Evolutionary conservation across 768 basidiomycete species (phyloP), one percentile per base, ranked within the genome.

Genomic region (Favolaschia claudopus): DNA sequence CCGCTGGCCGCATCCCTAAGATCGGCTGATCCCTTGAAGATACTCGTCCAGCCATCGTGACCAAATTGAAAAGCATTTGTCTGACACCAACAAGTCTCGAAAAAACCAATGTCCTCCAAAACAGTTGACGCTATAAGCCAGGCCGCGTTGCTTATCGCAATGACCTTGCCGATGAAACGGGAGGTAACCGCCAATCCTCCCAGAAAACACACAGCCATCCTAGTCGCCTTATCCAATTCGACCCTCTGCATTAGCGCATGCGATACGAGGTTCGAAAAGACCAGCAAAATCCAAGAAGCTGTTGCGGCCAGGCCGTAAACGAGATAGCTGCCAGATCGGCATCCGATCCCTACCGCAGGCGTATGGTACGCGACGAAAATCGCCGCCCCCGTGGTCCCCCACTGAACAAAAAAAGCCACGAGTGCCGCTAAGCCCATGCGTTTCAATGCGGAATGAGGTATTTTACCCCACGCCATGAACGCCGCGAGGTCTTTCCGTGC

Each of bases 291-390:
- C 75, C 75, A 76, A 17, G 67, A 67, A 0, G 38, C 0, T 1
- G 71, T 76, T 2, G 75, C 71, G 5, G 67, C 3, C 10, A 43
- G 3, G 6, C 70, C 74, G 12, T 75, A 76, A 15, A 67, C 42
- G 32, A 74, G 22, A 49, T 73, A 75, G 4, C 65, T 61, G 0
- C 73, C 64, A 3, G 75, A 75, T 44, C 73, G 74, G 28, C 75
- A 76, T 22, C 75, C 74, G 5, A 76, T 33, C 19, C 71, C 69
- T 2, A 62, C 34, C 2, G 55, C 48, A 1, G 75, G 74, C 57
- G 51, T 59, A 6, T 6, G 17, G 58, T 52, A 70, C 15, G 54
- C 59, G 7, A 56, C 58, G 8, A 72, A 46, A 37, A 74, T 2
- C 1, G 71, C 74, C 17, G 73, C 65, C 0, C 37, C n/a, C 0